Conservation (phyloP, 306 rosid species). For the Cicer chorassanicum region DNA sequence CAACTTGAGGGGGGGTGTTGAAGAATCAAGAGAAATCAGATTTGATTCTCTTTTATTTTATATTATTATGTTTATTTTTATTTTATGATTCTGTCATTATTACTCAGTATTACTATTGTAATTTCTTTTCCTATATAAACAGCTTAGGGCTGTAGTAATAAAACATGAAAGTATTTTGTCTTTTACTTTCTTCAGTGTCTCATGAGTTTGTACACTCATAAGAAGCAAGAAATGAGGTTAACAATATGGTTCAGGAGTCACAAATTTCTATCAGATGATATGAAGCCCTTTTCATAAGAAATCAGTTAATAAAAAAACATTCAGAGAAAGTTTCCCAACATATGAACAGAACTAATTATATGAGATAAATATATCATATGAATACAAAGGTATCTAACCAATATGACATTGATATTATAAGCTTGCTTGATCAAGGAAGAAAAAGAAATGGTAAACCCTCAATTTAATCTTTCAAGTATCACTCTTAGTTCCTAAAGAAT, state of each 20-base stretch:
- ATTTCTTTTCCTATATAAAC: no score
- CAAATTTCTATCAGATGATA: slow-evolving; percentile 11
- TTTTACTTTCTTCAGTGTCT: no score
- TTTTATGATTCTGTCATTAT: no score
- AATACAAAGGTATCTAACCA: background rate
- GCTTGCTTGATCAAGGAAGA: background rate
- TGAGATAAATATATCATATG: background rate
- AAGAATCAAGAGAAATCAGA: no score
- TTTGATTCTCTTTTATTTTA: no score
- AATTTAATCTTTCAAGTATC: background rate
- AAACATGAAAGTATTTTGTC: no score
- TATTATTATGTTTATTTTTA: no score
- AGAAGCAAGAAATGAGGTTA: slow-evolving; percentile 10
- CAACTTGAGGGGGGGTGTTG: no score
- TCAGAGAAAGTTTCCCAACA: background rate
- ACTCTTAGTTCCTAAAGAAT: no score
- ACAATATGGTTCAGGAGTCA: slow-evolving; percentile 2
- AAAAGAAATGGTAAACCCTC: background rate
- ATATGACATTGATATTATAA: background rate
- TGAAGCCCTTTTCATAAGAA: background rate
- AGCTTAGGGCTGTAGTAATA: no score
- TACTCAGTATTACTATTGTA: no score
- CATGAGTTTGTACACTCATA: background rate
- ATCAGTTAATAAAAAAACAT: slow-evolving; percentile 16
- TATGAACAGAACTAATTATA: background rate